These are phyloP conservation scores for Cerioporus squamosus DNA, from an alignment of 1,284 basidiomycete genomes.

Conservation along the genomic window DNA sequence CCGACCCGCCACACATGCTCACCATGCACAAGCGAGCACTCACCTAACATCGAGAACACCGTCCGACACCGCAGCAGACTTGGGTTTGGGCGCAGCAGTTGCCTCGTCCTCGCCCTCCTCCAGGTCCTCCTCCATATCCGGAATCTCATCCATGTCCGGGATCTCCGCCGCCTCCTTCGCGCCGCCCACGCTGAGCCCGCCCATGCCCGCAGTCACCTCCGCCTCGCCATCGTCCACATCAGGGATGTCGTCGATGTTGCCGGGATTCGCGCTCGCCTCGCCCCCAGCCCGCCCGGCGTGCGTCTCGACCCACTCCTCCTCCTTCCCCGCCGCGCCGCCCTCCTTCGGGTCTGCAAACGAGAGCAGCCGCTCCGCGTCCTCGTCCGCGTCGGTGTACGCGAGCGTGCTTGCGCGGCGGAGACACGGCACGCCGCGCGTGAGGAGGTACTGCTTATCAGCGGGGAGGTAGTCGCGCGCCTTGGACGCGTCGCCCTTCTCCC, in stretches of 20 bases:
- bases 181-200: constrained; percentile 64
- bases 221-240: constrained; percentile 94
- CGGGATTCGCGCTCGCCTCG: constrained; percentile 56
- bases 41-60: constrained; percentile 33
- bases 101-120: constrained; percentile 71
- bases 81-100: constrained; percentile 69
- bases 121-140: constrained; percentile 44
- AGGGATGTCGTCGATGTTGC: constrained; percentile 83
- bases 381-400: constrained; percentile 93
- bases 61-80: constrained; percentile 36
- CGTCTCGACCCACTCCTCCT: constrained; percentile 88
- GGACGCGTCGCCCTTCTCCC: constrained; percentile 88
- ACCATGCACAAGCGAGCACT: constrained; percentile 6
- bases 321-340: constrained; percentile 48
- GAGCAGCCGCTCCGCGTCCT: constrained; percentile 90
- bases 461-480: constrained; percentile 93
- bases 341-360: constrained; percentile 62
- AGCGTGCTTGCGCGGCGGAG: constrained; percentile 89
- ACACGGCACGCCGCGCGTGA: constrained; percentile 92
- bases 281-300: constrained; percentile 71
- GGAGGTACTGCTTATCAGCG: constrained; percentile 93
- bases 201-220: constrained; percentile 72
- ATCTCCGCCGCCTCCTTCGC: constrained; percentile 44
- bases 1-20: background rate
- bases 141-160: constrained; percentile 45